Base-by-base conservation (phyloP, 148 eudicot genomes). In the Nepenthes gracilis region DNA sequence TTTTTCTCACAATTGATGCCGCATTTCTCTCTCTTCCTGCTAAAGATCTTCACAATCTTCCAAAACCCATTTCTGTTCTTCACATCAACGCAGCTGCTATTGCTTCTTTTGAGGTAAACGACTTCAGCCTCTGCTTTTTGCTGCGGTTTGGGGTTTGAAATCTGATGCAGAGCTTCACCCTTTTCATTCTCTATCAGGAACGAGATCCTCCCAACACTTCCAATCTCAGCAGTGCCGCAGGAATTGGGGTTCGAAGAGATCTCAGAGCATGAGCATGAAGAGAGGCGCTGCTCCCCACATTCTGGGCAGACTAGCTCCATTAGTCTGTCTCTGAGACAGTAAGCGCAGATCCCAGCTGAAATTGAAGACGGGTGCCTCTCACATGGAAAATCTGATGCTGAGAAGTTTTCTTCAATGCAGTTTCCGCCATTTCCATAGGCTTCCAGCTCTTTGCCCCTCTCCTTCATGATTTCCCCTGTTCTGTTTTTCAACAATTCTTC, bases 101-200 rank as follows among this genome's bases (percentile, higher is more conserved):
- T 81, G 52, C 93, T 81, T 68, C 95, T 74, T 72, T 71, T 76
- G 15, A 80, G 75, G 40, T 55, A 35, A 6, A 68, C 43, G 2
- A 62, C 65, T 33, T 76, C 83, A 37, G 64, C 68, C 13, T 35
- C 52, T 54, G 72, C 1, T 61, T 64, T 67, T 8, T 55, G 36
- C 37, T 33, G 57, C 2, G 43, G 23, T 62, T 59, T 68, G 6
- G 63, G 60, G 43, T 47, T 63, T 32, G 58, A 40, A 4, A 40
- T 36, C n/a, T 61, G 36, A 10, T 54, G 14, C 12, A 48, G 6
- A 54, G 40, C 7, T 52, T 51, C 40, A 40, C 40, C 12, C n/a
- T 74, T 80, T 33, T 90, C 96, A 45, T 83, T 88, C 56, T 92
- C 98, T 0, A 92, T 71, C 59, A 88, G 60, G 59, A 88, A 92